Base-by-base conservation (phyloP, 805 yeast genomes). In the Torulaspora quercuum region DNA sequence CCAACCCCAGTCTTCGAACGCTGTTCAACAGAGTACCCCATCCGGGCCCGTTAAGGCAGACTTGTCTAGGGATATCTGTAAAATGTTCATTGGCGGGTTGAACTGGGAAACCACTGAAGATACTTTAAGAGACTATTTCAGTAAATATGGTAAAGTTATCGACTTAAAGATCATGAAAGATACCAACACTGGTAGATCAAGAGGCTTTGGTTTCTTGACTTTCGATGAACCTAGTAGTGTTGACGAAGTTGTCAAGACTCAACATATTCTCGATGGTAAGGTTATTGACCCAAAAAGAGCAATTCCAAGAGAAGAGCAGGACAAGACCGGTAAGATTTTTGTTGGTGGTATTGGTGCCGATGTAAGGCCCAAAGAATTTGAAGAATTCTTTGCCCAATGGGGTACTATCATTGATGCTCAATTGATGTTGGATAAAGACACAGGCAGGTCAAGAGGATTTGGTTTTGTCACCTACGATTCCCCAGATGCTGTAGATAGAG, bases 101-200 rank as follows among this genome's bases (percentile, higher is more conserved):
- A 92, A 90, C 56, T 90, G 97, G 97, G 97, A 90, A 57, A 90
- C 98, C 10, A 80, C 89, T 9, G 97, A 90, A 56, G 95, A 88
- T 45, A 77, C 82, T 21, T 67, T 90, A 64, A 78, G 73, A 49
- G 80, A 78, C 37, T 90, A 90, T 60, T 90, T 90, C 59, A 68
- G 81, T 31, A 81, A 89, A 61, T 90, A 76, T 59, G 98, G 98
- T 50, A 90, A 82, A 46, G 89, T 90, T 37, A 59, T 77, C 26
- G 97, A 89, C 48, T 76, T 84, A 53, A 85, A 90, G 25, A 90
- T 90, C 44, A 90, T 92, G 97, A 82, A 92, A 53, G 97, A 90
- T 59, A 72, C 76, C 26, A 68, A 72, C 29, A 83, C 92, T 6
- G 96, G 96, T 26, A 76, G 89, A 56, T 86, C 95, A 1, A 75